phyloP scores from a whole-genome alignment of 352 stramenopile genomes.

The Pythium coloratum region DNA sequence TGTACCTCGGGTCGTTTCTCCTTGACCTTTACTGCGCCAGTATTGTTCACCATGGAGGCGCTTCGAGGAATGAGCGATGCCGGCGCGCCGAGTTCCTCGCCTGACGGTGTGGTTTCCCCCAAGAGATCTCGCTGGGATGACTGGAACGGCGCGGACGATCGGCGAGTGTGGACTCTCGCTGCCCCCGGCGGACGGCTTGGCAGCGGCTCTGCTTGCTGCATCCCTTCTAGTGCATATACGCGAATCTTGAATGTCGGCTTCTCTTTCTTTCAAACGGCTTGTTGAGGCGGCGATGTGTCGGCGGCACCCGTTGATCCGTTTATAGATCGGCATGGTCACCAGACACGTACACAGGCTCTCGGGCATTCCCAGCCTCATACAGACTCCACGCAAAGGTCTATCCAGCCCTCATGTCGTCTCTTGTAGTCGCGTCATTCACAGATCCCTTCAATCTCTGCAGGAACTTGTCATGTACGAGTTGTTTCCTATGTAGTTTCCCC shows the following conservation, averaged over 20 bases:
- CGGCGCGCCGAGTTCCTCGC: background rate
- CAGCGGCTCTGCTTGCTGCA: slow-evolving; percentile 15
- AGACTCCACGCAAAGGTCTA: background rate
- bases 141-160: slow-evolving; percentile 20
- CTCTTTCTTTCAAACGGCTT: background rate
- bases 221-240: background rate
- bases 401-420: background rate
- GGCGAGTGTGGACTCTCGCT: slow-evolving; percentile 8
- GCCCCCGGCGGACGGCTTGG: slow-evolving; percentile 8
- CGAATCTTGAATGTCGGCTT: background rate
- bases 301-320: background rate
- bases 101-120: background rate
- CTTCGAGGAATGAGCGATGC: background rate
- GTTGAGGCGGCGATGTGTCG: background rate
- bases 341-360: background rate
- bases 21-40: background rate
- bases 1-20: background rate
- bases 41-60: background rate
- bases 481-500: too few species aligned
- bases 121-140: slow-evolving; percentile 17
- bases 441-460: background rate
- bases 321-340: background rate
- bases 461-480: background rate
- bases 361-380: background rate
- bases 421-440: background rate